Conservation (phyloP, 2,329 filamentous ascomycete genomes). For the Cladophialophora bantiana region DNA sequence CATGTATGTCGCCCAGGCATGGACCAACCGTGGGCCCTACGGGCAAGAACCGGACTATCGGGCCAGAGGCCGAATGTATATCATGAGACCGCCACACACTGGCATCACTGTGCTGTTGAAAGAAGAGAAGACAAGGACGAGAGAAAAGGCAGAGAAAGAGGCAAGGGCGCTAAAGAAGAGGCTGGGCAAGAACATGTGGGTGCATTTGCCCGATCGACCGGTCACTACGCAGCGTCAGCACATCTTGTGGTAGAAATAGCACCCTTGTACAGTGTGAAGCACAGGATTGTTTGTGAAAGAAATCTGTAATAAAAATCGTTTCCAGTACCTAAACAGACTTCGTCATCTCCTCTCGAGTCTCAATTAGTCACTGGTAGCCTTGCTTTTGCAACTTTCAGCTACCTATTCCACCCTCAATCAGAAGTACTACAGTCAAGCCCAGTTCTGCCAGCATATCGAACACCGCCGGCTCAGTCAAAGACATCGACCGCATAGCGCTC, state of each 20-base stretch:
- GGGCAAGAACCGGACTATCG: constrained; percentile 71
- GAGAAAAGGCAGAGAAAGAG: constrained; percentile 78
- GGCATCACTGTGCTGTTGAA: constrained; percentile 83
- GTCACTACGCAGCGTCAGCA: constrained; percentile 86
- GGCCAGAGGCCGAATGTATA: constrained; percentile 74
- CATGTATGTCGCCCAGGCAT: constrained; percentile 90
- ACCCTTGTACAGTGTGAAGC: not conserved
- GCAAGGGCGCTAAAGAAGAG: constrained; percentile 77
- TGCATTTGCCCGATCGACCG: constrained; percentile 83
- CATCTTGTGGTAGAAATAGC: constrained; percentile 76
- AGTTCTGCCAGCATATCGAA: not conserved
- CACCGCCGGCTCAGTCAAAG: constrained; percentile 29
- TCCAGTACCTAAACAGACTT: not conserved
- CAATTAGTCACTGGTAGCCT: not conserved
- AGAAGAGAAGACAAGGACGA: constrained; percentile 88
- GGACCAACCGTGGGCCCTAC: constrained; percentile 80
- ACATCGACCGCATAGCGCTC: constrained; percentile 40
- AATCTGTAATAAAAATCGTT: constrained; percentile 1
- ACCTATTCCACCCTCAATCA: too few relatives aligned
- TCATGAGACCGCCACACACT: constrained; percentile 74
- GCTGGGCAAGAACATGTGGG: constrained; percentile 77
- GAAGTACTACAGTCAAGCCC: not conserved
- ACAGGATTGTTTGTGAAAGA: not conserved
- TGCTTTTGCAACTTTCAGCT: not conserved
- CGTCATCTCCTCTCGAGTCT: not conserved